Base-by-base conservation (phyloP, 139 green algal species). In the Edaphochlamys debaryana region DNA sequence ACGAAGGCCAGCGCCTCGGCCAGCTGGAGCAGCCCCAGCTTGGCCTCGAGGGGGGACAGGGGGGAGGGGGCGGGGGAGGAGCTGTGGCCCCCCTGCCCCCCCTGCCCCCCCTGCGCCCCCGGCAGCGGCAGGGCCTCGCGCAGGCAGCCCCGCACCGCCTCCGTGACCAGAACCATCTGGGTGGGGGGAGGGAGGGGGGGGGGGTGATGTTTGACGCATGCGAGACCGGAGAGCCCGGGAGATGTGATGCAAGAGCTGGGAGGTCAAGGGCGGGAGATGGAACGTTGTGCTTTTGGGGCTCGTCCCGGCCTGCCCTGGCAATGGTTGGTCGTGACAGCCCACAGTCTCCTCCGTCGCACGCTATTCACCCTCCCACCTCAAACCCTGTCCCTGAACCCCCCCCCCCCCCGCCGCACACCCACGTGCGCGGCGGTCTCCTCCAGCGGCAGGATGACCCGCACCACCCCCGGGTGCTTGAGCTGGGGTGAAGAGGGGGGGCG, bases 1-100 rank as follows among this genome's bases (percentile, higher is more conserved):
- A 98, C 79, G 72, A 98, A 98, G 23, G 88, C 80, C 27, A 98
- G 90, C 20, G 83, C 91, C 30, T 98, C 95, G 9, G 84, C 79
- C 41, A 97, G 38, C 70, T 92, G 79, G 63, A 95, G 78, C 68
- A 98, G 78, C 29, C 95, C 95, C 67, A 94, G 86, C 86, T 98
- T 98, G 56, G 93, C 79, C 86, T 98, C 95, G 79, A 98, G 87
- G 32, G 89, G 72, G 37, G 85, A 92, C 56, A 95, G 76, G 17
- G 36, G 41, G 50, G 17, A 3, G 48, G 4, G 15, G 32, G 36
- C 20, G 48, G 23, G 4, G 34, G 11, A 17, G 5, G 50, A 3
- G 32, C 32, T n/a, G 50, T 32, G 38, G 15, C 42, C 29, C 42
- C 29, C 56, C 74, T 40, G 58, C 37, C 23, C 52, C 75, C 40